Base-by-base conservation (phyloP, 2,329 filamentous ascomycete genomes). In the Penicillium frequentans region DNA sequence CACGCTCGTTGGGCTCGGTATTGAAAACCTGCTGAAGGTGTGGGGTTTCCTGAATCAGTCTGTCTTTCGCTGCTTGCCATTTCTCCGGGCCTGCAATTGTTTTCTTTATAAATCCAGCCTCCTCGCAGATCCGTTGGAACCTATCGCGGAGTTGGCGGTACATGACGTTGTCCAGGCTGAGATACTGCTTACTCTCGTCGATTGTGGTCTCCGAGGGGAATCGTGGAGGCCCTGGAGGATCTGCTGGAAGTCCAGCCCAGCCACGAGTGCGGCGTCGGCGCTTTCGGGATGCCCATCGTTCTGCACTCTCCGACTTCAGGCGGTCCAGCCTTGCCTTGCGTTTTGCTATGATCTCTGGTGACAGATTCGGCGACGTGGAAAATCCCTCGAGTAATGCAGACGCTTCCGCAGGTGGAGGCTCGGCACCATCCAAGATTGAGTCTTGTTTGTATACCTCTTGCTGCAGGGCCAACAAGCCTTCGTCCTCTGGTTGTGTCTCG, bases 161-260 rank as follows among this genome's bases (percentile, higher is more conserved):
- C 43, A 83, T 76, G 1, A 79, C 73, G 49, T 82, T 84, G 66
- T 89, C 84, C 33, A 96, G 78, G 37, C 77, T 79, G 27, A 96
- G 78, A 57, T 87, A 88, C 13, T 81, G 81, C 68, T 91, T 90
- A 68, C 88, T 88, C 73, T 93, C 89, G 62, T 90, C 88, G 57
- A 95, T 84, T 0, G 90, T 93, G 13, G 89, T 93, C 72, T 95
- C 90, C 0, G 90, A 93, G 1, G 89, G 89, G 61, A 91, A 95
- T 23, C 90, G 85, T 14, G 88, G 86, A 21, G 87, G 84, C 5
- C 86, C 85, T 1, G 86, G 82, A 7, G 85, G 84, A 68, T 90
- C 88, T 37, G 87, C 82, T 14, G 88, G 85, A 26, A 90, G 72
- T 2, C 87, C 86, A 43, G 84, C 86, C 80, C 86, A 89, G n/a